Percentiles rank a stretch among this genome's conserved stretches.
These are phyloP conservation scores for Furculomyces boomerangus DNA, from an alignment of 371 early-diverging fungal genomes.

Conservation along the genomic window DNA sequence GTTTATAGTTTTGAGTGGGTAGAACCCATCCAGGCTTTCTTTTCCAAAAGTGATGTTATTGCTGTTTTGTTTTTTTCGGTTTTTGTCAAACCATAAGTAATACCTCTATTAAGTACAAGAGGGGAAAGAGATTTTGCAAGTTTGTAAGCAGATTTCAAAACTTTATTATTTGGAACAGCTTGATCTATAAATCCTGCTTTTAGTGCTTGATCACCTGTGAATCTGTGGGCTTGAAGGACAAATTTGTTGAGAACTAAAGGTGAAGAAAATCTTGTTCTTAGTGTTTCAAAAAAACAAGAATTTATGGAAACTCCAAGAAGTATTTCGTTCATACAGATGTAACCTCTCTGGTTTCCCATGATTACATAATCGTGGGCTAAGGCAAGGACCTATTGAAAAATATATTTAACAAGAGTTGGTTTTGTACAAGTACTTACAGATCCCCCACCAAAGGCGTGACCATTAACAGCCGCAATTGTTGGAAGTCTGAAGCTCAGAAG, in stretches of 20 bases:
- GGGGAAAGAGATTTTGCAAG: slow-evolving; percentile 22
- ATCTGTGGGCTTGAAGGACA: slow-evolving; percentile 44
- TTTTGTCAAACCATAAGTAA: slow-evolving; percentile 15
- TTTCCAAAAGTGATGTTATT: slow-evolving; percentile 10
- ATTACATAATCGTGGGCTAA: slow-evolving; percentile 66
- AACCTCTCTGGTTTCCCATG: slow-evolving; percentile 64
- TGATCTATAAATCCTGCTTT: slow-evolving; percentile 42
- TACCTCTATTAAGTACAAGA: slow-evolving; percentile 12
- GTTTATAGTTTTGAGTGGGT: slow-evolving; percentile 21
- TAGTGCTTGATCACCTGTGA: slow-evolving; percentile 39
- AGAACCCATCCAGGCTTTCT: slow-evolving; percentile 10
- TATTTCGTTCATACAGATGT: slow-evolving; percentile 44
- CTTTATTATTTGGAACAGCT: slow-evolving; percentile 23
- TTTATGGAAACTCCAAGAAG: slow-evolving; percentile 47
- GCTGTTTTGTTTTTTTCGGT: slow-evolving; percentile 22
- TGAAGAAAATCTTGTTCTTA: slow-evolving; percentile 33
- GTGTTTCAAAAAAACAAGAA: slow-evolving; percentile 51
- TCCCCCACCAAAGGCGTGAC: slow-evolving; percentile 75
- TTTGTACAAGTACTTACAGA: slow-evolving; percentile 14
- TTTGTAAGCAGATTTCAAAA: slow-evolving; percentile 24
- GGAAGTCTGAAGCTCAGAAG: slow-evolving; percentile 50
- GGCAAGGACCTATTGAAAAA: slow-evolving; percentile 31
- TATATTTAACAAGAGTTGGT: neutral
- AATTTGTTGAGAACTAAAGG: slow-evolving; percentile 36
- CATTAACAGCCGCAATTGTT: slow-evolving; percentile 68